A percentile compares a stretch with the other conserved stretches of the same genome.
phyloP scores from a whole-genome alignment of 2,329 filamentous ascomycete species.

The Arthrobotrys entomopaga region DNA sequence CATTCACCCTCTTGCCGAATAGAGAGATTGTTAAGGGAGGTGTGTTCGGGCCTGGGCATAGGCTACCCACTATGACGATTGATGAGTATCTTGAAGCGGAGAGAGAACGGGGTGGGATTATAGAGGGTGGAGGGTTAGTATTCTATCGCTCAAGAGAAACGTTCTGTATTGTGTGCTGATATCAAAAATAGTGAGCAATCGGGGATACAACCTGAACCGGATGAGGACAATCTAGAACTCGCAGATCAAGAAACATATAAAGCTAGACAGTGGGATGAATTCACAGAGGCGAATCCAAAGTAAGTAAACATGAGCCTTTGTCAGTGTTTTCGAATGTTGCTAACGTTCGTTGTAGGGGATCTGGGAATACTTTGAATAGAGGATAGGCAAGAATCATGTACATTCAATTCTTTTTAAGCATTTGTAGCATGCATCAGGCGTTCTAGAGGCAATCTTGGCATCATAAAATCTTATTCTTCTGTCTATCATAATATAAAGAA shows the following conservation, averaged over 20 bases:
- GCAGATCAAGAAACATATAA: constrained; percentile 92
- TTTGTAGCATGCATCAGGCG: constrained; percentile 38
- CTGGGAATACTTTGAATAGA: constrained; percentile 84
- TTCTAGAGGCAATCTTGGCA: constrained; percentile 14
- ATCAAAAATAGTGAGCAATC: constrained; percentile 56
- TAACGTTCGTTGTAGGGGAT: constrained; percentile 65
- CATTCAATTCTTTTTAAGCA: constrained; percentile 3
- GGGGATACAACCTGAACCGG: constrained; percentile 74
- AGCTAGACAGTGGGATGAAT: constrained; percentile 95
- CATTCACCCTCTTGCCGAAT: constrained; percentile 84
- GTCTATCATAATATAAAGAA: no score
- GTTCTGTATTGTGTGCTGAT: not conserved
- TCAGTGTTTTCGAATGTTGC: not conserved
- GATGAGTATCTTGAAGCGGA: constrained; percentile 98
- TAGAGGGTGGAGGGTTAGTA: constrained; percentile 86
- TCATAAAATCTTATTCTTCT: no score
- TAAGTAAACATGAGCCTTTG: constrained; percentile 56
- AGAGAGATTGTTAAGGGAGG: constrained; percentile 79
- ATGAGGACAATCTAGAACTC: constrained; percentile 91
- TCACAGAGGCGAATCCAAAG: constrained; percentile 85
- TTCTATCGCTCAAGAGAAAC: constrained; percentile 61
- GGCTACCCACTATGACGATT: constrained; percentile 95
- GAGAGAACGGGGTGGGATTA: constrained; percentile 81
- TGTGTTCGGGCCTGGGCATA: constrained; percentile 91
- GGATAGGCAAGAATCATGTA: constrained; percentile 63